Evolutionary conservation across 2,329 filamentous ascomycete species (phyloP), one percentile per base, ranked within the genome.

Genomic region (Curvularia spicifera): DNA sequence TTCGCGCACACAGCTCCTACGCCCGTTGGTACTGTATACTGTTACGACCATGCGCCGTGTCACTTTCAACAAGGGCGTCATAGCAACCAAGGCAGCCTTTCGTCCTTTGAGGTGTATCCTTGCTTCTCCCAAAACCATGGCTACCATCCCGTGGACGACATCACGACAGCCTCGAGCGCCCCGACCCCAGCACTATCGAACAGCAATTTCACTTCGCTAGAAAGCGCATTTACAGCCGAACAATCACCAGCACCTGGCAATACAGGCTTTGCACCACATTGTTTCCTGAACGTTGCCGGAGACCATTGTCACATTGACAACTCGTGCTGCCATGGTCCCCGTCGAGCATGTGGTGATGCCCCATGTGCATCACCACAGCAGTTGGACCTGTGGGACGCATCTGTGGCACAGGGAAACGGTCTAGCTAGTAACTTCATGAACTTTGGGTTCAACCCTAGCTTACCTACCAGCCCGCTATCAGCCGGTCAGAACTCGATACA

Each of bases 261-360:
- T n/a, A 29, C 58, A 6, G 50, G 45, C 15, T 66, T 67, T 22
- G 39, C 60, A 9, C 50, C 57, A 20, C 63, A 66, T 31, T 76
- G 72, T 56, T 72, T 68, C 56, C 62, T 74, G 13, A 68, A 72
- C 40, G 68, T 73, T 24, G 63, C 69, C 9, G 66, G 62, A 1
- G 74, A 73, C 24, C 73, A 76, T 56, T 76, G 74, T 63, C 73
- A 76, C 52, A 68, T 74, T 28, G 69, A 73, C 57, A 71, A 75
- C 49, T 70, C 72, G 13, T 76, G 74, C 48, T 76, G 74, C 49
- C 74, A 76, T 64, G 71, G 71, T 2, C 35, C 60, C 9, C 59
- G 63, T 37, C 64, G 69, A 56, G 66, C 67, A 15, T 74, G 72
- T 55, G 71, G 68, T 35, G 70, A 75, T n/a, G 65, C 56, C 33